These are phyloP conservation scores for Hymenoscyphus fructigenus DNA, from an alignment of 2,329 filamentous ascomycete genomes.

Conservation along the genomic window DNA sequence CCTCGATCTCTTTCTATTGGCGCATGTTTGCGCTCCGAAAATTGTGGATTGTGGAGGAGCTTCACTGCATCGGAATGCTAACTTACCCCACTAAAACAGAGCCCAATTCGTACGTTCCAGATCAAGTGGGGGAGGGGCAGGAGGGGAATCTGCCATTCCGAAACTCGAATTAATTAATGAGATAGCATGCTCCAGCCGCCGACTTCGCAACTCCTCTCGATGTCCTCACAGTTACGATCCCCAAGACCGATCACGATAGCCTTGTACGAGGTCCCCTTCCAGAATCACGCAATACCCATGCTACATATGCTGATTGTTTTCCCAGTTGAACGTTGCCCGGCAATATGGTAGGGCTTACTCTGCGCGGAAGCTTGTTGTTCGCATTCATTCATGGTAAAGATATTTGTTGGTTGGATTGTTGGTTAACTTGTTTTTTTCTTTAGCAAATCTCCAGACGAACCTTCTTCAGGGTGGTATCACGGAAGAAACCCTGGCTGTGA, in stretches of 20 bases:
- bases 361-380: neutral
- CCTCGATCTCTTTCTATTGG: neutral
- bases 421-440: constrained; percentile 15
- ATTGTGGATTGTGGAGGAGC: constrained; percentile 1
- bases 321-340: constrained; percentile 37
- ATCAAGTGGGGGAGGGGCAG: constrained; percentile 1
- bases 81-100: constrained; percentile 36
- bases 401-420: constrained; percentile 3
- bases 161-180: constrained; percentile 7
- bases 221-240: constrained; percentile 51
- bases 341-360: constrained; percentile 53
- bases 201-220: constrained; percentile 38
- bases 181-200: constrained; percentile 41
- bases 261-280: constrained; percentile 47
- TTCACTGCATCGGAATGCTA: constrained; percentile 19
- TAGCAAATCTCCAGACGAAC: constrained; percentile 45
- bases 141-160: neutral
- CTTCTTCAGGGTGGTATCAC: constrained; percentile 50
- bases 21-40: constrained; percentile 6
- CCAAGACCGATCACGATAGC: constrained; percentile 59
- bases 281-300: neutral
- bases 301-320: constrained; percentile 16
- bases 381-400: constrained; percentile 6
- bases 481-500: constrained; percentile 44
- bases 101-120: constrained; percentile 47